Evolutionary conservation across 2,329 filamentous ascomycete species (phyloP), one percentile per base, ranked within the genome.

Genomic region (Aspergillus alliaceus): DNA sequence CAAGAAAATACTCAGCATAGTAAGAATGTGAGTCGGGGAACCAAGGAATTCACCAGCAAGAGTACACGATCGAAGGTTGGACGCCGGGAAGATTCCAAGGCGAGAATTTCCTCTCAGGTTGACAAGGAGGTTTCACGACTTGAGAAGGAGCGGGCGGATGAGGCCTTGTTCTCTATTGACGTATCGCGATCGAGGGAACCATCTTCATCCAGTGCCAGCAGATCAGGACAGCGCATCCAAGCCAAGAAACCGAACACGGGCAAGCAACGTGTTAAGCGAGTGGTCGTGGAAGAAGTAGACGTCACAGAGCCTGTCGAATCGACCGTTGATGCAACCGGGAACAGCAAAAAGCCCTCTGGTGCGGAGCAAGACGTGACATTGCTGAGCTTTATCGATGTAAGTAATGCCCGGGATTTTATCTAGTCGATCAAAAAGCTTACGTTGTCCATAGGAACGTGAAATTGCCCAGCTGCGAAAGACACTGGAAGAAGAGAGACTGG

Each of bases 381-480:
- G 58, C 65, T 87, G 50, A 86, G 81, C 69, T 79, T 80, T 57
- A 77, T 85, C 58, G 79, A 84, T 64, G 76, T 76, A 51, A 69
- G 72, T 69, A 39, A 15, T 25, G 7, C n/a, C 24, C 5, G 20
- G 9, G 6, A 24, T 22, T n/a, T n/a, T 6, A 20, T 20, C 37
- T 44, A 4, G 4, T 31, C 6, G 8, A 27, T 11, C 24, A 29
- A 29, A 42, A 51, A 8, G n/a, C 51, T 53, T 22, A 52, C 22
- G 7, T 12, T 56, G 24, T 11, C 24, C 54, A 15, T 53, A 76
- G 73, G 68, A 72, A 56, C 72, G 78, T 54, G 79, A 83, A 52
- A 80, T 86, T 63, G 79, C 80, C 29, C 75, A 78, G 42, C 73
- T 87, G 50, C 79, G 84, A 39, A 82, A 79, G 63, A 78, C 75